Conservation (phyloP, 177 flowering plant genomes). For the Tripterygium wilfordii region DNA sequence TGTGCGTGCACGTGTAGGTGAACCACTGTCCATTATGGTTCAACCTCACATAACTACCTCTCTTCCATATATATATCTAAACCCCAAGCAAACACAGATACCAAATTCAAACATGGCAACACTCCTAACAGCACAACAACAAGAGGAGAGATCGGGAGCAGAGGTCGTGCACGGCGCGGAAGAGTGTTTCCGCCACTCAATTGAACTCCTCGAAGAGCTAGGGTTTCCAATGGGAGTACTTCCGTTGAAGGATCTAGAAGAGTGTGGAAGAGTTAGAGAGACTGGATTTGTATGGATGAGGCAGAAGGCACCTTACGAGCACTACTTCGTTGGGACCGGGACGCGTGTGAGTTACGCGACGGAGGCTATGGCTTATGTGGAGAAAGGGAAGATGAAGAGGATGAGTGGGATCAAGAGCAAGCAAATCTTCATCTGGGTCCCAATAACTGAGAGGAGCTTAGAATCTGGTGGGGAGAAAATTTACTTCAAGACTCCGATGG, state of each 20-base stretch:
- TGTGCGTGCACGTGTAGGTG: too few relatives aligned
- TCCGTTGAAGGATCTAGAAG: slow-evolving; percentile 66
- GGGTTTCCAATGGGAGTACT: slow-evolving; percentile 84
- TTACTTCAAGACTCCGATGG: slow-evolving; percentile 60
- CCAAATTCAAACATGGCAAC: slow-evolving; percentile 1
- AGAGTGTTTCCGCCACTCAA: slow-evolving; percentile 51
- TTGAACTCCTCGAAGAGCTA: slow-evolving; percentile 61
- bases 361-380: slow-evolving; percentile 82
- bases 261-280: slow-evolving; percentile 70
- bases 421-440: slow-evolving; percentile 82
- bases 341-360: slow-evolving; percentile 61
- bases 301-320: slow-evolving; percentile 66
- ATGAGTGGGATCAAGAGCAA: slow-evolving; percentile 88
- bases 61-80: too few relatives aligned
- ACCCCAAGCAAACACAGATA: not conserved
- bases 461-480: slow-evolving; percentile 37
- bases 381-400: slow-evolving; percentile 76
- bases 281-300: slow-evolving; percentile 98
- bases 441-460: slow-evolving; percentile 82
- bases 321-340: slow-evolving; percentile 50
- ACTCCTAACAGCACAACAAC: not conserved
- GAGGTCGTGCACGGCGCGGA: slow-evolving; percentile 71
- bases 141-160: slow-evolving; percentile 58
- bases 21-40: too few relatives aligned
- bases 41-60: too few relatives aligned